Evolutionary conservation across 768 basidiomycete genomes (phyloP), one percentile per base, ranked within the genome.

Genomic region (Sarcomyxa edulis): DNA sequence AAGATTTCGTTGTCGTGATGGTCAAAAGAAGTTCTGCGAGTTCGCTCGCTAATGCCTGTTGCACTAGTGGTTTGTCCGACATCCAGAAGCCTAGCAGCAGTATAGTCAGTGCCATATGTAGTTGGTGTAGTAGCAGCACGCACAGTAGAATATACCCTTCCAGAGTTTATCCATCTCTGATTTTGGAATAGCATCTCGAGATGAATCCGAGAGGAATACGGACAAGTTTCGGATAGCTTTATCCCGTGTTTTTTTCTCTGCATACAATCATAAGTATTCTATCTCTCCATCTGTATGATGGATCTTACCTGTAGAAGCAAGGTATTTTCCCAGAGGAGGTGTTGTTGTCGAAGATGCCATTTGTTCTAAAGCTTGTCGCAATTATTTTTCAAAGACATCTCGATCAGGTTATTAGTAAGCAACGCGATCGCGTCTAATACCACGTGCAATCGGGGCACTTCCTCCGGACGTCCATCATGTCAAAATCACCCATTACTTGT

Each of bases 81-180:
- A 97, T 97, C 94, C 95, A 99, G 63, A 93, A 98, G 56, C 95
- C 94, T 96, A 42, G 8, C 27, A 18, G 27, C 9, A 35, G 12
- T 7, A n/a, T n/a, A n/a, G n/a, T n/a, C n/a, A n/a, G n/a, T n/a
- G n/a, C n/a, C n/a, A n/a, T n/a, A n/a, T n/a, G n/a, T n/a, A n/a
- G 42, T 25, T 10, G 6, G 50, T 23, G 15, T 16, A 18, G 31
- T 21, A 15, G 42, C 47, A 25, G 32, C 5, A 60, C 80, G 47
- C 46, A 92, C 94, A 96, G 60, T 95, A 99, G 59, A 95, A 99
- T 35, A 98, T 76, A 1, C 94, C 95, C 59, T 99, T 97, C 95
- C 95, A 98, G 21, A 98, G 59, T 60, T 93, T 95, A 45, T 78
- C 74, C 81, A 96, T 84, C 52, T 97, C 93, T 20, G 67, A 42